These are phyloP conservation scores for Coemansia sp. DNA, from an alignment of 192 early-diverging fungal species.

Conservation along the genomic window DNA sequence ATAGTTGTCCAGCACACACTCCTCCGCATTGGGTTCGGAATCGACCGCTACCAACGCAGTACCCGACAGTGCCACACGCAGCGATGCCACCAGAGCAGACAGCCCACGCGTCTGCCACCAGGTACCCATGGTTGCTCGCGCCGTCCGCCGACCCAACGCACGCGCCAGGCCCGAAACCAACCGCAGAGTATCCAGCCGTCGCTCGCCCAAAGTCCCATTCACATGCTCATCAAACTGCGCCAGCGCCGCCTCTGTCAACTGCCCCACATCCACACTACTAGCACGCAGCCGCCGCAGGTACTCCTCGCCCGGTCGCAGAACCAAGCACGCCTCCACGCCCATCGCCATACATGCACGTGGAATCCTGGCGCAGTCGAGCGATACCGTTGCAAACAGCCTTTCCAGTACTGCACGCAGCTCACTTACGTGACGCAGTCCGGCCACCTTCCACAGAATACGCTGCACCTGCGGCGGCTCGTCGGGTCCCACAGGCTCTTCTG, in stretches of 20 bases:
- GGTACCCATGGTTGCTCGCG: constrained; percentile 1
- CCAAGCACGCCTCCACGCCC: constrained; percentile 23
- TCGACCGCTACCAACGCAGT: constrained; percentile 29
- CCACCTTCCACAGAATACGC: constrained; percentile 30
- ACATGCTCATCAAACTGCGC: constrained; percentile 21
- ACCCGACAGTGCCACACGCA: constrained; percentile 22
- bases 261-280: background rate
- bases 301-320: background rate
- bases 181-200: constrained; percentile 17
- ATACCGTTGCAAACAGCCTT: constrained; percentile 10
- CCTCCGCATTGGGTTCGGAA: background rate
- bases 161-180: constrained; percentile 9
- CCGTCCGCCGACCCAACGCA: constrained; percentile 5
- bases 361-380: constrained; percentile 1
- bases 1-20: constrained; percentile 20
- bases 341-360: constrained; percentile 1
- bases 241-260: constrained; percentile 5
- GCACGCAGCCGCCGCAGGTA: background rate
- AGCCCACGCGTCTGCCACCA: constrained; percentile 34
- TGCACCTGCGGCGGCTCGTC: constrained; percentile 2
- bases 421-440: constrained; percentile 21
- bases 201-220: constrained; percentile 5
- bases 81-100: constrained; percentile 11
- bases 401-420: constrained; percentile 2
- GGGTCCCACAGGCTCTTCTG: background rate